Evolutionary conservation across 176 grass and related monocot genomes (phyloP).

Genomic region (Themeda triandra): DNA sequence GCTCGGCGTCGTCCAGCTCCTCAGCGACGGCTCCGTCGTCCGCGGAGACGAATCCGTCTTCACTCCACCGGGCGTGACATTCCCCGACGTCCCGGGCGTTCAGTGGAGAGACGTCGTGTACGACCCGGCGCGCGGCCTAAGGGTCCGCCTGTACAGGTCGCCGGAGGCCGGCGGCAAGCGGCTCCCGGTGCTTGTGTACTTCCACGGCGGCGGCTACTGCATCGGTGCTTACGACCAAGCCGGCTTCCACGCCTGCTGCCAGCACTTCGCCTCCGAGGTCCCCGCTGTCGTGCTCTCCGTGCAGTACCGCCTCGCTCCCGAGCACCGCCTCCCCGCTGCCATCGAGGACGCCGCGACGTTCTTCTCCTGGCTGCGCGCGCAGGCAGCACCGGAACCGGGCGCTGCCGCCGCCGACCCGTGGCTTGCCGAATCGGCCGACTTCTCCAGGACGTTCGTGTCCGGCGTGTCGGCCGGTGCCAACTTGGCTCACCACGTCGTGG

Average conservation of each 20-base stretch:
- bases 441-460: slow-evolving; percentile 25
- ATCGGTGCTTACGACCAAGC: background rate
- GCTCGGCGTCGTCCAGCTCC: background rate
- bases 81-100: background rate
- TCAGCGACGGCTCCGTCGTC: slow-evolving; percentile 27
- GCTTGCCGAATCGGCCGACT: slow-evolving; percentile 29
- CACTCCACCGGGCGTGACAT: background rate
- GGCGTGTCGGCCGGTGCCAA: slow-evolving; percentile 46
- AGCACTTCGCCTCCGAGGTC: background rate
- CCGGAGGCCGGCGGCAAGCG: background rate
- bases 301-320: slow-evolving; percentile 50
- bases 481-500: slow-evolving; percentile 37
- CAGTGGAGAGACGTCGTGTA: slow-evolving; percentile 29
- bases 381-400: background rate
- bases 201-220: slow-evolving; percentile 23
- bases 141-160: background rate
- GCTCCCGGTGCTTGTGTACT: background rate
- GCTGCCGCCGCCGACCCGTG: slow-evolving; percentile 3
- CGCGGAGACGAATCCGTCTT: slow-evolving; percentile 8
- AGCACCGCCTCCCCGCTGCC: slow-evolving; percentile 39
- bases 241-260: background rate
- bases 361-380: slow-evolving; percentile 16
- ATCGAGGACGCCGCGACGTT: slow-evolving; percentile 32
- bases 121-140: background rate
- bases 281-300: slow-evolving; percentile 36